Conservation (phyloP, 345 rosid genomes). For the Eucalyptus cloeziana region DNA sequence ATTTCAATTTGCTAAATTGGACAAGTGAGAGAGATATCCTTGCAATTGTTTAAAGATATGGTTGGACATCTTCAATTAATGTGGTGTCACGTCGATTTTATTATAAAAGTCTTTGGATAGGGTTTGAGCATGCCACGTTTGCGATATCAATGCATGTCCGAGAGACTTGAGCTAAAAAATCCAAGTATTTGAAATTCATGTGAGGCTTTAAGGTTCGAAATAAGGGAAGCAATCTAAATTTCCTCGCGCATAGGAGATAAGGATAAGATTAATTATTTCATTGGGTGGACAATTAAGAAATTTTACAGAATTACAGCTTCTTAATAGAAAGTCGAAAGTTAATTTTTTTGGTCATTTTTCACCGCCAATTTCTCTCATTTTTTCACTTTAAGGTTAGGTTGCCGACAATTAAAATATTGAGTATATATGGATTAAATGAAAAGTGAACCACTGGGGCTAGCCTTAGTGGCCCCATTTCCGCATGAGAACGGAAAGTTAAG, state of each 20-base stretch:
- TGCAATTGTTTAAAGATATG: not conserved
- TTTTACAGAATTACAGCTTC: not conserved
- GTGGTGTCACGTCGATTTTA: not conserved
- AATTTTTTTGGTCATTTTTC: rapidly evolving
- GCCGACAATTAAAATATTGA: too few relatives aligned
- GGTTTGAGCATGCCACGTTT: not conserved
- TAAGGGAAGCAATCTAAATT: not conserved
- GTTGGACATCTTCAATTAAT: not conserved
- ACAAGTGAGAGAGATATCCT: not conserved
- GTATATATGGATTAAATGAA: not conserved
- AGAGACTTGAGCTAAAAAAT: not conserved
- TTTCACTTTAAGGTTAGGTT: not conserved
- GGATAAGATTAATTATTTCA: not conserved
- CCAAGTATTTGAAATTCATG: not conserved
- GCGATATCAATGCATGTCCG: not conserved
- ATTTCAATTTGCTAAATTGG: not conserved
- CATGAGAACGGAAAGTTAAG: not conserved
- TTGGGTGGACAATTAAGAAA: not conserved
- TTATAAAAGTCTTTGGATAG: not conserved
- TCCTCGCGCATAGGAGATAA: not conserved
- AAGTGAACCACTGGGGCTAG: not conserved
- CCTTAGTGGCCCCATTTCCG: not conserved
- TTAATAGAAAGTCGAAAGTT: not conserved
- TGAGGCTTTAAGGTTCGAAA: not conserved
- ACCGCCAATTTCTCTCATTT: not conserved